Base-by-base conservation (phyloP, 352 stramenopile species). In the Phytophthora ramorum region DNA sequence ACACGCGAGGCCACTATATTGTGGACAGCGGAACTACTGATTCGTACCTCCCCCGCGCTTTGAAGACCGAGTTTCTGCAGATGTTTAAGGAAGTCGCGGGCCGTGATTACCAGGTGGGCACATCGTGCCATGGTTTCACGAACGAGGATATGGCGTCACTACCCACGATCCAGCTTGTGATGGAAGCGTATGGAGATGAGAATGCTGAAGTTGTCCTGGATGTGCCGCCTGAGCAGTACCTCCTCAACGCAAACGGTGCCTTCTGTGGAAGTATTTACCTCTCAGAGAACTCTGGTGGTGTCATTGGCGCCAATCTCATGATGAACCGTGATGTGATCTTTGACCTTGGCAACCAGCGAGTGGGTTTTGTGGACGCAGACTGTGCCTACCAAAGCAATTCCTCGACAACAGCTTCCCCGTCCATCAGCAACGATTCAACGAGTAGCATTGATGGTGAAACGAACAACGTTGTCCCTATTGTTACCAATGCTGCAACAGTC, bases 261-360 rank as follows among this genome's bases (percentile, higher is more conserved):
- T 95, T 80, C 57, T 92, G 81, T 53, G 75, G 76, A 7, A 77
- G 71, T 43, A 80, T 96, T 51, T 90, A 92, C 30, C 56, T 95
- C 22, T 85, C 83, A 1, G 84, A 93, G 55, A 69, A 80, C 30
- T 79, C 72, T 24, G 86, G 86, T 4, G 88, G 88, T 30, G 85
- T 96, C 14, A 92, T 96, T 59, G 88, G 88, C 7, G 85, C 88
- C 41, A 91, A 91, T 68, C 78, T 96, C 41, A 95, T 96, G 88
- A 83, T 82, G 73, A 73, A 89, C 44, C 83, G 85, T 24, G 86
- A 96, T 40, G 80, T 96, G 24, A 88, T 96, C 20, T 96, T 96
- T 63, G 88, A 96, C 53, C 62, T 72, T 1, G 77, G 72, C 1
- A 84, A 87, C 52, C 70, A 90, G 34, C 85, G 86, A n/a, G 76